phyloP scores from a whole-genome alignment of 495 filamentous ascomycete species.

The Penicillium angulare region DNA sequence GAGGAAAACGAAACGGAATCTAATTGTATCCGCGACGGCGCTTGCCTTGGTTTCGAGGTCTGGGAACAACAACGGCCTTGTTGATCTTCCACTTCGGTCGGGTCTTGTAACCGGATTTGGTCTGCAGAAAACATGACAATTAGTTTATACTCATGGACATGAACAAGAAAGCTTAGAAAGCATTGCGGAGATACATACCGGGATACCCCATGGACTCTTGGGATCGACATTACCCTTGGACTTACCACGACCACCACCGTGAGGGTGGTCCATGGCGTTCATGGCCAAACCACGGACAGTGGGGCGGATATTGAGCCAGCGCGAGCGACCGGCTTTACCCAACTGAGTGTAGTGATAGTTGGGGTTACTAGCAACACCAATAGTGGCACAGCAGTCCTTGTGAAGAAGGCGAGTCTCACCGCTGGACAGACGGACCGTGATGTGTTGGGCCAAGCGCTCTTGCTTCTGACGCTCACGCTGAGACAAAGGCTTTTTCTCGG shows the following conservation, averaged over 20 bases:
- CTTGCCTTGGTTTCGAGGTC: conserved; percentile 77
- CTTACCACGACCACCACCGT: conserved; percentile 98
- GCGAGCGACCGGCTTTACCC: conserved; percentile 88
- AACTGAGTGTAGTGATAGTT: conserved; percentile 86
- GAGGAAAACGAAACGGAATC: not conserved
- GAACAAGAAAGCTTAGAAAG: not conserved
- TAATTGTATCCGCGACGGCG: conserved; percentile 50
- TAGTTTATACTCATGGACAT: conserved; percentile 7
- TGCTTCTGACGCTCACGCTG: conserved; percentile 45
- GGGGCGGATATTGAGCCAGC: conserved; percentile 90
- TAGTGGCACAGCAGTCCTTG: conserved; percentile 88
- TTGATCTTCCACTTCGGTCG: conserved; percentile 74
- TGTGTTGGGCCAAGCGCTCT: conserved; percentile 60
- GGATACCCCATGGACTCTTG: conserved; percentile 92
- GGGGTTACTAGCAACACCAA: conserved; percentile 90
- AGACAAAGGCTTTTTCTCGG: conserved; percentile 32
- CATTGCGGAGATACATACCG: conserved; percentile 58
- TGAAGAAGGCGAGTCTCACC: conserved; percentile 86
- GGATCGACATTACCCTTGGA: conserved; percentile 96
- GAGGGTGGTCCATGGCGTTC: conserved; percentile 96
- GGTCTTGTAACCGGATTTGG: conserved; percentile 97
- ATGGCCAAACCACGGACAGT: conserved; percentile 96
- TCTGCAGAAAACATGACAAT: conserved; percentile 43
- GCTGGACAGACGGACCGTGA: conserved; percentile 82
- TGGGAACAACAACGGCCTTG: conserved; percentile 73